Evolutionary conservation across 2,329 filamentous ascomycete species (phyloP).

Genomic region (Paracorniculantispora psalliotae): DNA sequence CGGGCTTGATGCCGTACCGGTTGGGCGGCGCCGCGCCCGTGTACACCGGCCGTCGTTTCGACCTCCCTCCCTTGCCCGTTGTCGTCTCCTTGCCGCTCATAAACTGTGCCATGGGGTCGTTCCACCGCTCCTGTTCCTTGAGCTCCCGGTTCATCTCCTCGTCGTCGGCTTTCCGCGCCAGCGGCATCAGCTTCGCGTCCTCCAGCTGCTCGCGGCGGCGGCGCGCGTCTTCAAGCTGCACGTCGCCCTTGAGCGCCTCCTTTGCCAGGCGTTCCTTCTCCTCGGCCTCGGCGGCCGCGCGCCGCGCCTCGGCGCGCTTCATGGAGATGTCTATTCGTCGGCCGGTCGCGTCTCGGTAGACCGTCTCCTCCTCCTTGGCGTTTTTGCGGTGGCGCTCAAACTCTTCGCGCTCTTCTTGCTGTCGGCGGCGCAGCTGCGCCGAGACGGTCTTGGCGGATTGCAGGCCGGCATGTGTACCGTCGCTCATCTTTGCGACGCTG

Average conservation of each 20-base stretch:
- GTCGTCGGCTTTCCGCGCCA: conserved; percentile 81
- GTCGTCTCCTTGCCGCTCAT: conserved; percentile 46
- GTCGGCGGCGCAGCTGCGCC: conserved; percentile 60
- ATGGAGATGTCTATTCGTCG: conserved; percentile 90
- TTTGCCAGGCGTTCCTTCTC: conserved; percentile 64
- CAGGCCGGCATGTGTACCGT: conserved; percentile 80
- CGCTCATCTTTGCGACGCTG: conserved; percentile 67
- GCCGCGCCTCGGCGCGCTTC: conserved; percentile 81
- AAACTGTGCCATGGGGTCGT: conserved; percentile 86
- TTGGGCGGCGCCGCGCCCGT: conserved; percentile 79
- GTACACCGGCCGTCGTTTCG: conserved; percentile 61
- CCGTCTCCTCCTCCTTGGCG: conserved; percentile 65
- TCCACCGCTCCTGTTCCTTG: conserved; percentile 75
- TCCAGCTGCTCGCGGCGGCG: conserved; percentile 62
- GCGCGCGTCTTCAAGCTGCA: conserved; percentile 67
- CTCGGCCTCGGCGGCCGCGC: conserved; percentile 59
- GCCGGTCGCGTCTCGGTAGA: conserved; percentile 92
- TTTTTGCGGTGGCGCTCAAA: conserved; percentile 41
- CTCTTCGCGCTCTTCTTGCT: conserved; percentile 55
- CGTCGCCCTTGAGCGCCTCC: conserved; percentile 75
- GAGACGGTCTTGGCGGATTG: conserved; percentile 79
- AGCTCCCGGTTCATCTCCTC: conserved; percentile 79
- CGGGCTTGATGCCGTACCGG: conserved; percentile 86
- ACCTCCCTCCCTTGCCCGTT: conserved; percentile 26
- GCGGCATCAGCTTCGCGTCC: conserved; percentile 75